Base-by-base conservation (phyloP, 768 basidiomycete species). In the Amanita subjunquillea region DNA sequence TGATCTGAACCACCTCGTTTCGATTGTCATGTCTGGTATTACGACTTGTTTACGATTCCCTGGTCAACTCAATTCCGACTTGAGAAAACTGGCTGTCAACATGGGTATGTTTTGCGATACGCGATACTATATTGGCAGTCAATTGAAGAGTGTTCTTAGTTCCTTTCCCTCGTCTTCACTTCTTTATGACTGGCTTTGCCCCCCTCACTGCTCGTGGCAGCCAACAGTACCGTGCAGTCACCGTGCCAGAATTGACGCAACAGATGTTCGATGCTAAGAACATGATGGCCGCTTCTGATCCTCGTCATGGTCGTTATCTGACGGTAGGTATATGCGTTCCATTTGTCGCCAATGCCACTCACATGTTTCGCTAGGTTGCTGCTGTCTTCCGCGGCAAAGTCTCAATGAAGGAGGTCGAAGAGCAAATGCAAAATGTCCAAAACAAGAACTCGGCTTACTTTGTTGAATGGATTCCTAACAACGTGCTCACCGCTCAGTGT, bases 221-320 rank as follows among this genome's bases (percentile, higher is more conserved):
- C 67, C 89, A 91, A 62, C 86, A 91, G 62, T 99, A 93, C 79
- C 90, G 96, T 56, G 92, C 93, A 36, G 91, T 98, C 62, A 91
- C 90, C 53, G 94, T 99, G 38, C 92, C 96, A 30, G 96, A 99
- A 70, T 79, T 99, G 56, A 97, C 96, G 6, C 88, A 92, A 66
- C 96, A 99, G 65, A 98, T 98, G 94, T 99, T 98, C 69, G 95
- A 97, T 62, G 91, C 93, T 42, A 97, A 96, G 83, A 97, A 97
- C 85, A 94, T 95, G 91, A 95, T 97, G 93, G 92, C 94, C 60
- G 96, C 96, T 22, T 89, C 89, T 22, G 93, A 97, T 74, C 96
- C 96, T 39, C 77, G 93, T 65, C 89, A 96, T 60, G 96, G 96
- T 57, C 89, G 93, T 61, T 99, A 98, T 75, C 85, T 99, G 56